A percentile compares a stretch with the other conserved stretches of the same genome.
Conservation (phyloP, 306 rosid species). For the Gillenia trifoliata region DNA sequence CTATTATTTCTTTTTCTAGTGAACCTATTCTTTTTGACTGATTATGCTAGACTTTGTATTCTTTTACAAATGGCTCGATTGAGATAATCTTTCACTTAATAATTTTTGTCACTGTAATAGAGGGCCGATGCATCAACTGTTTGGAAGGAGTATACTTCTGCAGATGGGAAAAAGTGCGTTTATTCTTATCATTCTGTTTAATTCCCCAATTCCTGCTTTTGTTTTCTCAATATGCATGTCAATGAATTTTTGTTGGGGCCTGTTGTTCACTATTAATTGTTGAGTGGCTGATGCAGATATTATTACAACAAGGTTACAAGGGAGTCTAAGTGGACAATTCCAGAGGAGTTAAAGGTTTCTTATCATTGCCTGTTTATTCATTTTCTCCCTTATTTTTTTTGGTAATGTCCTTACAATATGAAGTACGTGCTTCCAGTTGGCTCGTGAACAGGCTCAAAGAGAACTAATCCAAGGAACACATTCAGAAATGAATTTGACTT, state of each 20-base stretch:
- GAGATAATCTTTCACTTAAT: slow-evolving; percentile 18
- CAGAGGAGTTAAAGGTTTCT: slow-evolving; percentile 89
- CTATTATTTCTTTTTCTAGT: not conserved
- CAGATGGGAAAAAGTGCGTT: slow-evolving; percentile 92
- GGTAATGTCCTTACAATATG: slow-evolving; percentile 13
- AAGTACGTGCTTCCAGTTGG: slow-evolving; percentile 56
- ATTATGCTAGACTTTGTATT: slow-evolving; percentile 6
- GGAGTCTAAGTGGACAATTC: slow-evolving; percentile 98
- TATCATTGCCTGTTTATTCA: slow-evolving; percentile 13
- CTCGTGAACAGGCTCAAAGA: slow-evolving; percentile 89
- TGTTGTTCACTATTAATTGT: slow-evolving; percentile 15
- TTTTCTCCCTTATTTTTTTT: not conserved
- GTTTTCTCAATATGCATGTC: not conserved
- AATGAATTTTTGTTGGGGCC: not conserved
- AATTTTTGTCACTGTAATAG: slow-evolving; percentile 63
- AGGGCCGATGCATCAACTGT: slow-evolving; percentile 99
- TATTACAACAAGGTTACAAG: slow-evolving; percentile 88
- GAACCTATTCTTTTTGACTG: not conserved
- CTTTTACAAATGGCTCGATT: slow-evolving; percentile 22
- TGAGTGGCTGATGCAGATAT: slow-evolving; percentile 55
- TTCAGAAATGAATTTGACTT: slow-evolving; percentile 40
- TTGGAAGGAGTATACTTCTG: slow-evolving; percentile 93
- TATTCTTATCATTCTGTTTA: slow-evolving; percentile 14
- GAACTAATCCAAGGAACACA: slow-evolving; percentile 49
- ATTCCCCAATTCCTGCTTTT: slow-evolving; percentile 3